Evolutionary conservation across 257 asterid genomes (phyloP), one percentile per base, ranked within the genome.

Genomic region (Cinchona pubescens): DNA sequence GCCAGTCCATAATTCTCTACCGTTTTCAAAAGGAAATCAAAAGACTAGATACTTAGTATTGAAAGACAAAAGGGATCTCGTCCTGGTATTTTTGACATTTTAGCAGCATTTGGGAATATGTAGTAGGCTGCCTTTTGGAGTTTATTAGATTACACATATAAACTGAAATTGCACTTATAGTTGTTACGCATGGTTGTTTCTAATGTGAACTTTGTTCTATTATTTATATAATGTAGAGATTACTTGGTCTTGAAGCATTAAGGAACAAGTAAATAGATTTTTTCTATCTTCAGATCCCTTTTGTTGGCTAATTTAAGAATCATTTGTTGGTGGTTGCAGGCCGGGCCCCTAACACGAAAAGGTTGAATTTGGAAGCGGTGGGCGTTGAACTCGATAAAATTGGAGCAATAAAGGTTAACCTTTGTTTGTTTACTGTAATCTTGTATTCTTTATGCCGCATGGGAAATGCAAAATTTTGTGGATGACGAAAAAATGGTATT

Each of bases 291-390:
- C 49, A 29, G 56, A 9, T 23, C 42, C 40, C 46, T 18, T 35
- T n/a, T 40, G 19, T 1, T 23, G 45, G 64, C 51, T 70, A 51
- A 48, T 71, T 5, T 64, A 56, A 30, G 16, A 74, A 18, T 65
- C 11, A 71, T 75, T 74, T 19, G 21, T 40, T 69, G 69, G 60
- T 38, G 70, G 27, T 78, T 82, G 70, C 89, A 94, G 98, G 98
- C 69, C 90, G 98, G 79, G 85, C 81, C 60, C 98, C 98, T n/a
- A 94, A 94, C 84, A 77, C 97, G 32, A 94, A 89, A 82, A 85
- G 98, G 82, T 80, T 94, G 78, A 94, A 94, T 84, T 92, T 94
- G 85, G 93, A 86, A 81, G 82, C 96, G 56, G 96, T 87, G 29
- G 98, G 96, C 40, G 91, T 94, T 66, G 88, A 91, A 82, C 92